These are phyloP conservation scores for Fusarium sp. DNA, from an alignment of 2,329 filamentous ascomycete genomes.

Conservation along the genomic window DNA sequence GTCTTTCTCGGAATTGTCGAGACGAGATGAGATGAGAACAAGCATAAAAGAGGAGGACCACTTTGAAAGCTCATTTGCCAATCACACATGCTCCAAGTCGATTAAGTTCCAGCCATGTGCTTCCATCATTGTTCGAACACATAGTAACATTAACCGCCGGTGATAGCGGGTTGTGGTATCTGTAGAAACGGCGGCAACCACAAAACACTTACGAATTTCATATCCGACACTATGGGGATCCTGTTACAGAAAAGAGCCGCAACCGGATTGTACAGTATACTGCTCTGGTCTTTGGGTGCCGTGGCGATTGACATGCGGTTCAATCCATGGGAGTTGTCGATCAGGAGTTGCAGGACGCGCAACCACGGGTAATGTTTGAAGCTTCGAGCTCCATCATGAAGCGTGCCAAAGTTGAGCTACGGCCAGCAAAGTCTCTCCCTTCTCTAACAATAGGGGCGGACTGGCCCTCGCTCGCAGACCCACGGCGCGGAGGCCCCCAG, in stretches of 20 bases:
- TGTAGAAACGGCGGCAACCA: constrained; percentile 10
- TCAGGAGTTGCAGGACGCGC: constrained; percentile 45
- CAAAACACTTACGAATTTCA: constrained; percentile 27
- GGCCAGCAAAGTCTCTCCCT: constrained; percentile 35
- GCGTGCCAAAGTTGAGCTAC: constrained; percentile 11
- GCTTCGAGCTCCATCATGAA: constrained; percentile 19
- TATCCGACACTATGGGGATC: constrained; percentile 9
- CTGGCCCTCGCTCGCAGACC: constrained; percentile 35
- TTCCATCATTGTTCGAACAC: constrained; percentile 1
- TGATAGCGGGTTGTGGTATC: neutral
- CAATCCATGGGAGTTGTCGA: constrained; percentile 23
- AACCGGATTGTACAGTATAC: neutral
- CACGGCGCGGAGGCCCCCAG: constrained; percentile 17
- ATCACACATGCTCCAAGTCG: constrained; percentile 2
- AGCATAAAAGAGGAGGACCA: constrained; percentile 33
- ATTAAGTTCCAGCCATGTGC: constrained; percentile 21
- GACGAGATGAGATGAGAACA: constrained; percentile 17
- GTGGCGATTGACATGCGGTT: constrained; percentile 24
- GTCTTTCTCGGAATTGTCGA: constrained; percentile 25
- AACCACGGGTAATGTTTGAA: constrained; percentile 33
- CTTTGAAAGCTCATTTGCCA: constrained; percentile 34
- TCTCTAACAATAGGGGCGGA: constrained; percentile 39
- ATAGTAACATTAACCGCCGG: neutral
- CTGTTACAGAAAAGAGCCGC: constrained; percentile 25
- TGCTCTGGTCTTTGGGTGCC: neutral